Evolutionary conservation across 805 yeast genomes (phyloP).

Genomic region (Candida chilensis): DNA sequence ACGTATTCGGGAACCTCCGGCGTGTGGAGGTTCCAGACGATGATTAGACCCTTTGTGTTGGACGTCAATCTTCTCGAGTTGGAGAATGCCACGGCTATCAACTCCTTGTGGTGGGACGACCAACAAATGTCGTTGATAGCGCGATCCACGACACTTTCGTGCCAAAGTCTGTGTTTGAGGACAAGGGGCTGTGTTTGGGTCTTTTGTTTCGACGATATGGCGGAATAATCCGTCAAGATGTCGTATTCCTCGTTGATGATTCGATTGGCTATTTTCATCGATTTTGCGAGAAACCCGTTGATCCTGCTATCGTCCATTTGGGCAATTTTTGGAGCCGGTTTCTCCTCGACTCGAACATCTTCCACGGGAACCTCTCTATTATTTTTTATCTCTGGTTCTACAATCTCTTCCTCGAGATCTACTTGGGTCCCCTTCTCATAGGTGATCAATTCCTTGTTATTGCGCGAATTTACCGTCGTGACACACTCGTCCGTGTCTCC

Average conservation of each 20-base stretch:
- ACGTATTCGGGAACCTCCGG: conserved; percentile 22
- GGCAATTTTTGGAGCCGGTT: conserved; percentile 1
- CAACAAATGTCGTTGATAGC: conserved; percentile 20
- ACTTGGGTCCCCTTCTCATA: conserved; percentile 4
- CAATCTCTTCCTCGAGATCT: conserved; percentile 2
- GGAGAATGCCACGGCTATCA: conserved; percentile 19
- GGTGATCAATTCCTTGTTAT: conserved; percentile 10
- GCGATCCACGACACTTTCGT: no score
- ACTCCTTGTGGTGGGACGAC: conserved; percentile 20
- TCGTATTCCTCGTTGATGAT: conserved; percentile 15
- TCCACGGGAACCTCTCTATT: conserved; percentile 4
- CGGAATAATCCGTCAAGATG: conserved; percentile 7
- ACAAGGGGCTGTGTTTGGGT: no score
- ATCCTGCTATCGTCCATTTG: neutral
- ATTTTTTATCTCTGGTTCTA: conserved; percentile 3
- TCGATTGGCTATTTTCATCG: conserved; percentile 16
- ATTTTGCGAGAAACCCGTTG: conserved; percentile 7
- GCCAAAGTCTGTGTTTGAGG: no score
- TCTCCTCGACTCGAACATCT: conserved; percentile 4
- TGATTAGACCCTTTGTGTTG: conserved; percentile 15
- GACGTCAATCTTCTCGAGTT: no score
- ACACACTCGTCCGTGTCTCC: no score
- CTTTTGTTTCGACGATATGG: no score
- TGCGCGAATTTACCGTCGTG: no score
- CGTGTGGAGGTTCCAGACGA: conserved; percentile 20